Percentiles rank a stretch among this genome's conserved stretches.
phyloP scores from a whole-genome alignment of 2,329 filamentous ascomycete species.

The Hymenoscyphus albidus region DNA sequence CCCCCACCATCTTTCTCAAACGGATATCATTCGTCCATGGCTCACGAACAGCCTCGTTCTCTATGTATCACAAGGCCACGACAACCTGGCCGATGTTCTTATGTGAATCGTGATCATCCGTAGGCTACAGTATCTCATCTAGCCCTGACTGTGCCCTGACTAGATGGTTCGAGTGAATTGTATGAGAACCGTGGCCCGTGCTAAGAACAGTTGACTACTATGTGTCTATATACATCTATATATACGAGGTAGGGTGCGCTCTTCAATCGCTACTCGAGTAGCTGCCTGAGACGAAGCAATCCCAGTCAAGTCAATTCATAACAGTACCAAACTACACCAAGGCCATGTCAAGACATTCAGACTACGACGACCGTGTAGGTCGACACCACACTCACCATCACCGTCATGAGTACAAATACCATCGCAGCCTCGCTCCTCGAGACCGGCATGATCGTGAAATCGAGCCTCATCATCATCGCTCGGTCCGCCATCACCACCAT shows the following conservation, averaged over 20 bases:
- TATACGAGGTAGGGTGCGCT: not conserved
- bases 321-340: not conserved
- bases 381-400: not conserved
- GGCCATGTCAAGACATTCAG: not conserved
- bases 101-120: slow-evolving; percentile 1
- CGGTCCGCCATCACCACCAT: not conserved
- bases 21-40: not conserved
- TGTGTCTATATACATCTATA: not conserved
- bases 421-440: not conserved
- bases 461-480: not conserved
- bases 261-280: not conserved
- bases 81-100: slow-evolving; percentile 4
- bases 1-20: not conserved
- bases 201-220: not conserved
- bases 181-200: not conserved
- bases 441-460: not conserved
- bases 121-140: not conserved
- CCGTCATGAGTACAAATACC: not conserved
- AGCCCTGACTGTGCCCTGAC: not conserved
- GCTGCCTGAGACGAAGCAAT: not conserved
- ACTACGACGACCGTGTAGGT: not conserved
- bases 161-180: not conserved
- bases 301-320: not conserved
- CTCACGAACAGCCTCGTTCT: not conserved
- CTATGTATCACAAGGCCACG: slow-evolving; percentile 2